These are phyloP conservation scores for Vanrija pseudolonga DNA, from an alignment of 1,284 basidiomycete genomes.

Conservation along the genomic window DNA sequence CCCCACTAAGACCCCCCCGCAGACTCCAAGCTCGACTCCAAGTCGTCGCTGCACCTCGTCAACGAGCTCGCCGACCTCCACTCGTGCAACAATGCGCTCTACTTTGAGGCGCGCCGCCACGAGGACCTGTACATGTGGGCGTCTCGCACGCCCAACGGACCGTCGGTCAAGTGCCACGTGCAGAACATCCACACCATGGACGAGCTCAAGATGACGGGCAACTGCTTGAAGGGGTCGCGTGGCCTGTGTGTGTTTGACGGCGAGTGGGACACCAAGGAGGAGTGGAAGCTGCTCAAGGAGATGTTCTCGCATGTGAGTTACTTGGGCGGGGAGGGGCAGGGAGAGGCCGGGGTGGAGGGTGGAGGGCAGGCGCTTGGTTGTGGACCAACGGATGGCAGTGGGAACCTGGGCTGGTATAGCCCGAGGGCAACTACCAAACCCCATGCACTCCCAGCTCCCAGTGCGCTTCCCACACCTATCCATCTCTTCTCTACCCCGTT, in stretches of 20 bases:
- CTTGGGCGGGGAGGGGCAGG: neutral
- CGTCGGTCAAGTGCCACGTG: conserved; percentile 93
- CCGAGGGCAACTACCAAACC: no score
- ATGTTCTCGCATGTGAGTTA: conserved; percentile 91
- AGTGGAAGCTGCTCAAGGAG: conserved; percentile 81
- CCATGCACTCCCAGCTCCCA: neutral
- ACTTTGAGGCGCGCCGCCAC: conserved; percentile 93
- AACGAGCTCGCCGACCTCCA: conserved; percentile 97
- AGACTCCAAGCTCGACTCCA: conserved; percentile 97
- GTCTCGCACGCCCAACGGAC: conserved; percentile 94
- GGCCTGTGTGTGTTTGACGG: conserved; percentile 91
- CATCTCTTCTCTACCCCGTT: no score
- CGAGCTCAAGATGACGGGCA: conserved; percentile 99
- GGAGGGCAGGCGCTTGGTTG: no score
- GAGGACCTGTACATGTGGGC: conserved; percentile 98
- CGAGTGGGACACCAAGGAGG: conserved; percentile 85
- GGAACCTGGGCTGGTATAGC: no score
- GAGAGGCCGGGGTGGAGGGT: neutral
- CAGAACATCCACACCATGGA: conserved; percentile 99
- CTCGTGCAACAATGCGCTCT: conserved; percentile 96
- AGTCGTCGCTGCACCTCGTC: conserved; percentile 87
- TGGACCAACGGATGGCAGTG: neutral
- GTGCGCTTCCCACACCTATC: no score
- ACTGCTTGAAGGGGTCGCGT: conserved; percentile 93
- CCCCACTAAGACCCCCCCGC: conserved; percentile 1